Evolutionary conservation across 345 rosid genomes (phyloP), one percentile per base, ranked within the genome.

Genomic region (Brassica napus): DNA sequence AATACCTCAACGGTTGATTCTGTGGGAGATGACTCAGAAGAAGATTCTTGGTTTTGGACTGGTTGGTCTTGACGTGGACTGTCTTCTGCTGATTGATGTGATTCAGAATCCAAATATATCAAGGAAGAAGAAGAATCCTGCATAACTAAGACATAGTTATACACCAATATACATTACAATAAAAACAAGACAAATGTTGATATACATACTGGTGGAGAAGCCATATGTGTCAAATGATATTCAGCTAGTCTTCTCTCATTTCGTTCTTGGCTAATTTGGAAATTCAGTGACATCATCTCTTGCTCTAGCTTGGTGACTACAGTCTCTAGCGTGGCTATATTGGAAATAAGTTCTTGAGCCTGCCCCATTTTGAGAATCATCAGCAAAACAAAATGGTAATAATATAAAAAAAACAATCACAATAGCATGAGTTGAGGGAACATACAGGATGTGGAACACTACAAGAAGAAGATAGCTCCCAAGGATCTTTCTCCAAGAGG

Each of bases 181-280:
- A 28, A 14, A 49, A 60, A 55, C 9, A 68, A 69, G 58, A 11
- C 52, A 23, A 32, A 32, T 62, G 60, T 37, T 49, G 4, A 77
- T 64, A 74, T 77, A 76, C 87, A 78, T 69, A 86, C 83, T 58
- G 88, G 75, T 69, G 84, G 86, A 65, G 89, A 83, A 79, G 90
- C 69, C 3, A 86, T 83, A 57, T 86, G 94, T 82, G 86, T 82
- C 77, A 90, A 69, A 72, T 83, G 90, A 80, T 90, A 94, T 82
- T 92, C 98, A 26, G 94, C 92, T 14, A 94, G 93, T 83, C 88
- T 86, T 49, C 96, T 82, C 72, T 92, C 97, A 77, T 94, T 92
- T 83, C 91, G 89, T 78, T 92, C 98, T 87, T 92, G 98, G 84
- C 96, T 92, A 75, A 94, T 88, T 78, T 92, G 97, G 90, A 90